Evolutionary conservation across 306 rosid genomes (phyloP).

Genomic region (Quercus mongolica): DNA sequence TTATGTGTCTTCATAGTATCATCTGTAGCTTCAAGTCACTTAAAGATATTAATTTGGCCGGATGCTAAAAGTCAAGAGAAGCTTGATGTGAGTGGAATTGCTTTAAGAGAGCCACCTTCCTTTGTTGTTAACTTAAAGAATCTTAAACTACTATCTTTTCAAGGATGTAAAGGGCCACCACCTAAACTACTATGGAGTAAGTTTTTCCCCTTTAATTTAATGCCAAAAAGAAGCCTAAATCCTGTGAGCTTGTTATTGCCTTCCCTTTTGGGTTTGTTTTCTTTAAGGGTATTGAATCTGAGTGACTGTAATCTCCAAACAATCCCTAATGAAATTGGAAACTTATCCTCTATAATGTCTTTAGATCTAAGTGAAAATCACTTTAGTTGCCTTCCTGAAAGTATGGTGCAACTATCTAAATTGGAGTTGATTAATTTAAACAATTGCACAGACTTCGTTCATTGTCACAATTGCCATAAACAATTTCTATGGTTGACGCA

Average conservation of each 20-base stretch:
- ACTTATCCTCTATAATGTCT: slow-evolving; percentile 10
- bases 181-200: background rate
- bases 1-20: too few relatives aligned
- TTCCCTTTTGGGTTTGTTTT: background rate
- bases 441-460: too few relatives aligned
- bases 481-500: fast-evolving
- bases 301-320: slow-evolving; percentile 25
- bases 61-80: too few relatives aligned
- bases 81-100: too few relatives aligned
- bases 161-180: slow-evolving; percentile 18
- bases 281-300: background rate
- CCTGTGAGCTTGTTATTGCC: slow-evolving; percentile 9
- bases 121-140: slow-evolving; percentile 7
- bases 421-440: too few relatives aligned
- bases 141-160: slow-evolving; percentile 15
- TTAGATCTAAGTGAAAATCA: slow-evolving; percentile 28
- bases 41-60: too few relatives aligned
- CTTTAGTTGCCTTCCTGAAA: slow-evolving; percentile 19
- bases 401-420: too few relatives aligned
- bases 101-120: background rate
- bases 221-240: background rate
- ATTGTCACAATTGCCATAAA: too few relatives aligned
- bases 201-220: fast-evolving
- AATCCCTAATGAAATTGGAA: slow-evolving; percentile 18
- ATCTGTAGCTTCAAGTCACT: too few relatives aligned